Conservation (phyloP, 192 early-diverging fungal genomes). For the Coemansia sp. region DNA sequence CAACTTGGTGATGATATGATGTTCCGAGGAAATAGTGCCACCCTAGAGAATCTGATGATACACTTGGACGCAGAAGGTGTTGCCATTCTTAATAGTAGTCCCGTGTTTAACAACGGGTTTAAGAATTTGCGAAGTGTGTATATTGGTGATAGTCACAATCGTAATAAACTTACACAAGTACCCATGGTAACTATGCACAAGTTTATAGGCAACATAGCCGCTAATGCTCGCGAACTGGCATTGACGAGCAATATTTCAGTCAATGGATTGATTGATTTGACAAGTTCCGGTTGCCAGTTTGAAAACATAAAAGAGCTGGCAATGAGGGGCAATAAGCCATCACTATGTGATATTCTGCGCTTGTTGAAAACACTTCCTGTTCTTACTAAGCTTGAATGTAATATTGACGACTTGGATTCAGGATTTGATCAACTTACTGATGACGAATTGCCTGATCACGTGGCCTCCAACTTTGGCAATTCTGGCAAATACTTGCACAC, state of each 20-base stretch:
- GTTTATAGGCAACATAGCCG: background rate
- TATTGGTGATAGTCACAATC: background rate
- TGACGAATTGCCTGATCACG: background rate
- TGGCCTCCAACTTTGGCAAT: background rate
- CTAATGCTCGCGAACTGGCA: background rate
- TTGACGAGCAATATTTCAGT: background rate
- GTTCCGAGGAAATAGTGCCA: slow-evolving; percentile 10
- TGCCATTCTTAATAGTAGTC: background rate
- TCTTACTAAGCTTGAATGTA: background rate
- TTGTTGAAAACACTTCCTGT: background rate
- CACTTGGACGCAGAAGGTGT: background rate
- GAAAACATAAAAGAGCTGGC: background rate
- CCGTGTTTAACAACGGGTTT: background rate
- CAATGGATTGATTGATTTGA: background rate
- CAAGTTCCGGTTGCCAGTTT: background rate
- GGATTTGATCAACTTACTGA: background rate
- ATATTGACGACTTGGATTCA: background rate
- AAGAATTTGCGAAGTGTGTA: background rate
- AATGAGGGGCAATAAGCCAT: background rate
- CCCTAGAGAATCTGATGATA: background rate
- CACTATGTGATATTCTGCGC: background rate
- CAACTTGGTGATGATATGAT: slow-evolving; percentile 7
- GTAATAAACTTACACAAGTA: background rate
- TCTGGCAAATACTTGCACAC: background rate
- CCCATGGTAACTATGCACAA: background rate